Percentiles rank a stretch among this genome's conserved stretches.
Evolutionary conservation across 2,329 filamentous ascomycete species (phyloP).

Genomic region (Epichloe amarillans): DNA sequence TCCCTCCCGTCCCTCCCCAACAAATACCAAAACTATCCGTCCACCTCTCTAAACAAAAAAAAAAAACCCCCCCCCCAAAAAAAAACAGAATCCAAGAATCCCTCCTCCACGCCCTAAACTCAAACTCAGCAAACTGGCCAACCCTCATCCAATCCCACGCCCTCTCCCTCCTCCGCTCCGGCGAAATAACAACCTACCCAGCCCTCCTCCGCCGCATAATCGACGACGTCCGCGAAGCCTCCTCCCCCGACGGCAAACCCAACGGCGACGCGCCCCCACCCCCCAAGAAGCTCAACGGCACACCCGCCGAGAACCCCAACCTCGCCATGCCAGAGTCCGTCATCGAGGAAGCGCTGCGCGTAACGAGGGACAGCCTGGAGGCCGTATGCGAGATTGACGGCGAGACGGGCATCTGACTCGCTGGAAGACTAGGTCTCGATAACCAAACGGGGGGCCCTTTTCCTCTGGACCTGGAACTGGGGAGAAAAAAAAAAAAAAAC

Average conservation of each 20-base stretch:
- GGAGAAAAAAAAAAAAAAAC: too few species aligned
- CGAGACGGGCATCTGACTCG: slow-evolving; percentile 9
- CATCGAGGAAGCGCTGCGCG: slow-evolving; percentile 48
- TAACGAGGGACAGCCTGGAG: slow-evolving; percentile 46
- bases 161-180: slow-evolving; percentile 44
- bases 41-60: background rate
- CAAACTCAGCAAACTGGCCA: slow-evolving; percentile 49
- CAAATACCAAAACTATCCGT: slow-evolving; percentile 1
- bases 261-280: slow-evolving; percentile 16
- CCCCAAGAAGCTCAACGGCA: slow-evolving; percentile 15
- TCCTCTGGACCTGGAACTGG: too few species aligned
- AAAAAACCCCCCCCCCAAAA: background rate
- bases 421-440: too few species aligned
- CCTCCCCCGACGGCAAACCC: slow-evolving; percentile 21
- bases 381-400: slow-evolving; percentile 28
- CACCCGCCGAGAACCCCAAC: slow-evolving; percentile 16
- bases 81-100: slow-evolving; percentile 45
- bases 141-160: slow-evolving; percentile 46
- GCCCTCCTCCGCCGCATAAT: slow-evolving; percentile 47
- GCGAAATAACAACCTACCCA: slow-evolving; percentile 46
- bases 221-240: slow-evolving; percentile 45
- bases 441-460: too few species aligned
- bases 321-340: slow-evolving; percentile 46
- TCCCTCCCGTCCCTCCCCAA: background rate
- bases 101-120: slow-evolving; percentile 48